Evolutionary conservation across 108 stramenopile species (phyloP).

Genomic region (Skeletonema marinoi): DNA sequence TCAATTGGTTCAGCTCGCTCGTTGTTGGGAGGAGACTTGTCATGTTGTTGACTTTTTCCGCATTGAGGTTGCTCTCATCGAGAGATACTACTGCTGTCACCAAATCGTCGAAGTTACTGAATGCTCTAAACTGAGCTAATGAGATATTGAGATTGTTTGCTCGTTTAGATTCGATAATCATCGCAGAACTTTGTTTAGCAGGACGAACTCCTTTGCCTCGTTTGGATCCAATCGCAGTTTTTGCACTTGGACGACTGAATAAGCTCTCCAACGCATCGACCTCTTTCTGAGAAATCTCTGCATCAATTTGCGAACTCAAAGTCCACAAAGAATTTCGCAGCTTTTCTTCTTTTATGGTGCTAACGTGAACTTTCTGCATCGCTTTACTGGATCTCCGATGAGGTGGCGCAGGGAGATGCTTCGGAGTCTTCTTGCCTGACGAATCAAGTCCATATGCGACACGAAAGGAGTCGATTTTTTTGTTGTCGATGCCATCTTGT

Average conservation of each 20-base stretch:
- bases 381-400: constrained; percentile 36
- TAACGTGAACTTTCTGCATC: constrained; percentile 52
- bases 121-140: constrained; percentile 50
- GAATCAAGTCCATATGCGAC: constrained; percentile 26
- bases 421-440: not conserved
- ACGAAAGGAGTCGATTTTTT: constrained; percentile 35
- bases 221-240: not conserved
- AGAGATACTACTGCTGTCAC: constrained; percentile 42
- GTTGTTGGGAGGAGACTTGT: constrained; percentile 33
- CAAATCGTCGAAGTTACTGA: constrained; percentile 26
- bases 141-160: too few relatives aligned
- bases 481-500: constrained; percentile 36
- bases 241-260: constrained; percentile 11
- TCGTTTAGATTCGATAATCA: constrained; percentile 45
- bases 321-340: constrained; percentile 50
- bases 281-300: constrained; percentile 29
- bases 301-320: constrained; percentile 6
- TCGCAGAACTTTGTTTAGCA: not conserved
- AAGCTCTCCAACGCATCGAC: constrained; percentile 37
- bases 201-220: not conserved
- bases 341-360: constrained; percentile 34
- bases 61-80: constrained; percentile 21
- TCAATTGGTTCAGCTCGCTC: constrained; percentile 21
- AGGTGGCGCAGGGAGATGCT: constrained; percentile 1
- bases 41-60: constrained; percentile 39